phyloP scores from a whole-genome alignment of 2,329 filamentous ascomycete genomes.

The Fusarium chuoi region DNA sequence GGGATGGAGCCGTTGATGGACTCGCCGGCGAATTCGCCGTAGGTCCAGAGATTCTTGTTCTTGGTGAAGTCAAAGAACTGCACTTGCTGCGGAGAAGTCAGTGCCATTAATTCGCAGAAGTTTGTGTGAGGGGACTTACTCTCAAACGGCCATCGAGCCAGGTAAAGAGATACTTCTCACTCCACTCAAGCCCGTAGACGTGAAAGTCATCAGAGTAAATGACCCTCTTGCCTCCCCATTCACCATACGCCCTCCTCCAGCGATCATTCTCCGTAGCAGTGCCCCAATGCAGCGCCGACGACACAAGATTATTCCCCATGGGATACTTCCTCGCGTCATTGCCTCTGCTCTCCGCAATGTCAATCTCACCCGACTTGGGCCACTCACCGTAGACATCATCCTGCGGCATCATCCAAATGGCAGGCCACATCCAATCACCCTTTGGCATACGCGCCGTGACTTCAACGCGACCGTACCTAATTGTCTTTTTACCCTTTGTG shows the following conservation, averaged over 20 bases:
- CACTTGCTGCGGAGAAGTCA: constrained; percentile 32
- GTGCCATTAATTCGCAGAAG: neutral
- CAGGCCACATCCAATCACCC: constrained; percentile 67
- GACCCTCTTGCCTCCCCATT: constrained; percentile 46
- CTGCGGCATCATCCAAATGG: constrained; percentile 58
- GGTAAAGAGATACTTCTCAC: constrained; percentile 61
- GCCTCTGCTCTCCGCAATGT: constrained; percentile 61
- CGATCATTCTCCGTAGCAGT: constrained; percentile 43
- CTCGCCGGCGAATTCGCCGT: constrained; percentile 53
- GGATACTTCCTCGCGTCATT: constrained; percentile 51
- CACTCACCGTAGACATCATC: constrained; percentile 59
- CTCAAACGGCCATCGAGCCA: constrained; percentile 58
- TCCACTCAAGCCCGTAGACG: constrained; percentile 63
- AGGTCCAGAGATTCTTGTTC: constrained; percentile 45
- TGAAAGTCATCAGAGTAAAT: constrained; percentile 56
- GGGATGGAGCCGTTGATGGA: constrained; percentile 54
- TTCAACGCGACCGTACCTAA: constrained; percentile 63
- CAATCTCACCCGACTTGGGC: constrained; percentile 64
- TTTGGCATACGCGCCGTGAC: constrained; percentile 62
- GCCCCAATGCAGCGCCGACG: constrained; percentile 59
- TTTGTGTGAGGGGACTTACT: constrained; percentile 32
- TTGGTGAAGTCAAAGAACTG: constrained; percentile 48
- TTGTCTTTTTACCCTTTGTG: constrained; percentile 58
- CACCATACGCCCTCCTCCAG: constrained; percentile 47
- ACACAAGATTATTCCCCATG: constrained; percentile 52